Evolutionary conservation across 2,329 filamentous ascomycete species (phyloP), one percentile per base, ranked within the genome.

Genomic region (Tolypocladium cylindrosporum): DNA sequence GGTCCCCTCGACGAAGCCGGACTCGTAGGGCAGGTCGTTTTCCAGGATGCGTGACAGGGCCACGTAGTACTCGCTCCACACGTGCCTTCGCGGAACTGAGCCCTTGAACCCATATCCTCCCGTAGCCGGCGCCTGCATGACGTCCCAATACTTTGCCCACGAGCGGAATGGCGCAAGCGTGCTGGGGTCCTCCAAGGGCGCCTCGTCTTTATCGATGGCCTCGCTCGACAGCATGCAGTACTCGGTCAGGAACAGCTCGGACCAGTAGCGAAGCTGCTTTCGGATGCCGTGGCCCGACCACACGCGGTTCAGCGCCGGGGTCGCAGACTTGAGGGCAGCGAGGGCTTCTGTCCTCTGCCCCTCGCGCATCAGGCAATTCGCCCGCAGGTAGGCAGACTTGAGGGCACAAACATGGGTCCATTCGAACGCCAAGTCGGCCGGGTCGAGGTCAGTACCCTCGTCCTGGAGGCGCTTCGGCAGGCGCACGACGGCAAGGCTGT

Each of bases 11-110:
- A 75, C 62, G 61, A 78, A 72, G 4, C 76, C 81, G 0, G 77
- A 76, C 1, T 82, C 78, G 56, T 85, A 89, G 0, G 85, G 76
- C 27, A 89, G 67, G 59, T 85, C 82, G 57, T 84, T 75, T 64
- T 87, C 86, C 8, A 97, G 72, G 41, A 96, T 83, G n/a, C 78
- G 79, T 2, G 91, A 95, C 21, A 97, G 75, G 1, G 88, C 84
- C 51, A 84, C 75, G 69, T 96, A 96, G 71, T 97, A 97, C 61
- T 90, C 84, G 65, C 83, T 86, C 92, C 92, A 97, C 51, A 96
- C 85, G 45, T 84, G 76, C 61, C 88, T 79, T 61, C 88, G 78
- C 37, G 83, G 79, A 21, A 86, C 79, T 11, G 81, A 73, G 24
- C 83, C 81, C 61, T 79, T 78, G 65, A 83, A 80, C n/a, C 82